These are phyloP conservation scores for Streptanthus diversifolius DNA, from an alignment of 345 rosid genomes.

Conservation along the genomic window DNA sequence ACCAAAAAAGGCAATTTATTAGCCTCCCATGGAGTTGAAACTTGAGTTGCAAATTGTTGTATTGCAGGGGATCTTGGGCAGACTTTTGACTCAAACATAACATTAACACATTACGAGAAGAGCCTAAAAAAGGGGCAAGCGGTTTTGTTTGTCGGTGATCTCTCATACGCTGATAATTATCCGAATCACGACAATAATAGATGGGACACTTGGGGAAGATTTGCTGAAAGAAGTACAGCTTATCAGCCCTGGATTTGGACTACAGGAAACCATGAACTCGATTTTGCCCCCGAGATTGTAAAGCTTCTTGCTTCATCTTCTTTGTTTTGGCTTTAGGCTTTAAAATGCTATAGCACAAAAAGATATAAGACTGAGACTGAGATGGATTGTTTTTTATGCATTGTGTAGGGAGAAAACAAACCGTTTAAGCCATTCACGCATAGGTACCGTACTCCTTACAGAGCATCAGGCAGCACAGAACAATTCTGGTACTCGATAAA, in stretches of 20 bases:
- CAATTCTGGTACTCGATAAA: conserved; percentile 96
- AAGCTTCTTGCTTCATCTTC: conserved; percentile 20
- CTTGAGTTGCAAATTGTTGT: conserved; percentile 5
- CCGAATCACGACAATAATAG: conserved; percentile 62
- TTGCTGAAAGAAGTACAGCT: conserved; percentile 75
- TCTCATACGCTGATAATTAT: conserved; percentile 81
- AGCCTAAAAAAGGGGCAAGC: conserved; percentile 65
- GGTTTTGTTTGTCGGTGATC: conserved; percentile 74
- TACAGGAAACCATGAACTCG: conserved; percentile 82
- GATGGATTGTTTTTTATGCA: conserved; percentile 7
- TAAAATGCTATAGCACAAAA: not conserved
- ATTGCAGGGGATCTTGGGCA: conserved; percentile 94
- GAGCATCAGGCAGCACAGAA: conserved; percentile 60
- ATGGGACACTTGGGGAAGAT: conserved; percentile 96
- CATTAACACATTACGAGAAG: conserved; percentile 72
- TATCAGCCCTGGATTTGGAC: conserved; percentile 99
- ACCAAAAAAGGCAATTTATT: not conserved
- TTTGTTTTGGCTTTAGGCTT: not conserved
- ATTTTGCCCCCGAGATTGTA: conserved; percentile 69
- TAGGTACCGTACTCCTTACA: conserved; percentile 71
- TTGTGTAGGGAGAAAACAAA: conserved; percentile 67
- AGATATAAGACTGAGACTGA: not conserved
- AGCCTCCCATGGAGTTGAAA: not conserved
- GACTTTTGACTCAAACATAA: conserved; percentile 74
- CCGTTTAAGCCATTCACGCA: conserved; percentile 75